These are phyloP conservation scores for Phytophthora pisi DNA, from an alignment of 352 stramenopile genomes.

Conservation along the genomic window DNA sequence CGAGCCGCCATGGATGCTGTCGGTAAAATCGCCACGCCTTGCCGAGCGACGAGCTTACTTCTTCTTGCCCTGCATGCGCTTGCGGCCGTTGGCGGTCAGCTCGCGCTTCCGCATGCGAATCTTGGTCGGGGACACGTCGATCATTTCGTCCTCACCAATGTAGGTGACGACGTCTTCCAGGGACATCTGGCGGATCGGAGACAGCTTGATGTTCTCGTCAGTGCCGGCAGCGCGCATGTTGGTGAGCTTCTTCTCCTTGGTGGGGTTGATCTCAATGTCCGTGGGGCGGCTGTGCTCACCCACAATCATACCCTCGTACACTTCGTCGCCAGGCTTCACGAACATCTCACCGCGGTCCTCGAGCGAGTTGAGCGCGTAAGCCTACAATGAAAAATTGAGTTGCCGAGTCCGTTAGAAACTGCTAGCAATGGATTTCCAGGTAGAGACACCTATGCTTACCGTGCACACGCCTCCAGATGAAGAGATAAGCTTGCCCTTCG, in stretches of 20 bases:
- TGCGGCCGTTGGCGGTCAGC: constrained; percentile 65
- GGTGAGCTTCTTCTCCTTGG: constrained; percentile 96
- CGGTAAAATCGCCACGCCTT: constrained; percentile 22
- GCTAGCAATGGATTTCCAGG: not conserved
- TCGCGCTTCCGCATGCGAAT: constrained; percentile 93
- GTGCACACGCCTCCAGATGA: constrained; percentile 74
- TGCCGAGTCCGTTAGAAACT: not conserved
- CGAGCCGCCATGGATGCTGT: not conserved
- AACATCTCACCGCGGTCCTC: constrained; percentile 96
- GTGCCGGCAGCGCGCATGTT: constrained; percentile 96
- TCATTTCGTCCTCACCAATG: constrained; percentile 98
- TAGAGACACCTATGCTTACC: constrained; percentile 28
- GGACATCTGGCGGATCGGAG: constrained; percentile 92
- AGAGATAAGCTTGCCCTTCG: constrained; percentile 87
- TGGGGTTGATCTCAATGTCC: constrained; percentile 99
- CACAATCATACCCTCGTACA: constrained; percentile 99
- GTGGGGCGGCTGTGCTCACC: constrained; percentile 95
- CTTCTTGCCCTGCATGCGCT: constrained; percentile 55
- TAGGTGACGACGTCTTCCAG: constrained; percentile 98
- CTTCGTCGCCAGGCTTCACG: constrained; percentile 92
- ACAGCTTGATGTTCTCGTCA: constrained; percentile 96
- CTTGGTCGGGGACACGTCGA: constrained; percentile 96
- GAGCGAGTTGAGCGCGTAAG: constrained; percentile 93
- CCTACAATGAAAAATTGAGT: constrained; percentile 28
- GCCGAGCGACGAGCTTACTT: constrained; percentile 45